Base-by-base conservation (phyloP, 768 basidiomycete species). In the Tricholoma terreum region DNA sequence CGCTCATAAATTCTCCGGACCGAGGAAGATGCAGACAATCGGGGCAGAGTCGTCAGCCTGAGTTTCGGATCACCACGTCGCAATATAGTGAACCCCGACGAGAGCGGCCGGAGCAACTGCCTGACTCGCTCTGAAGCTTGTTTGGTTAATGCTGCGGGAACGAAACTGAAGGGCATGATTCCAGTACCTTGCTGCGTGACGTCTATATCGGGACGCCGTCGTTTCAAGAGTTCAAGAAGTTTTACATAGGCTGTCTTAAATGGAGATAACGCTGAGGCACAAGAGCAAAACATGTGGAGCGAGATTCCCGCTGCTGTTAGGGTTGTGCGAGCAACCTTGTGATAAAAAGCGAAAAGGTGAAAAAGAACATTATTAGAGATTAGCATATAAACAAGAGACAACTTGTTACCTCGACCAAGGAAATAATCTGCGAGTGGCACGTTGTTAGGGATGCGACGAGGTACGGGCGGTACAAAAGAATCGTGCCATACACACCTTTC, bases 221-320 rank as follows among this genome's bases (percentile, higher is more conserved):
- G 67, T 59, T 75, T 69, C 11, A 80, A 64, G 61, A 77, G 68
- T 40, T 72, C 69, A 40, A 85, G 71, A 55, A 84, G 67, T 59
- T 74, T 75, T 65, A 81, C 74, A 68, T 84, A 85, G 14, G 74
- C 75, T 36, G 69, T 64, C 69, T 83, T 84, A 69, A 76, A 73
- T 10, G 71, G 72, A 38, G 69, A 61, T 24, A 77, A 65, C 53
- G 68, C 62, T 27, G 72, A 60, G 19, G 77, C 68, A 63, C 83
- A 84, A 45, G 73, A 68, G 33, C 74, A 75, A 67, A 82, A 83
- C 45, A 71, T 69, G 60, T 82, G 78, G 12, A 77, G 67, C 21
- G 74, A 71, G 52, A 83, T 60, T 35, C 77, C 77, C 31, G 72
- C 70, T 21, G 64, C 66, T 54, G 69, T 69, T 52, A 84, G 77